A percentile compares a stretch with the other conserved stretches of the same genome.
phyloP scores from a whole-genome alignment of 2,329 filamentous ascomycete genomes.

The Fusarium begoniae region DNA sequence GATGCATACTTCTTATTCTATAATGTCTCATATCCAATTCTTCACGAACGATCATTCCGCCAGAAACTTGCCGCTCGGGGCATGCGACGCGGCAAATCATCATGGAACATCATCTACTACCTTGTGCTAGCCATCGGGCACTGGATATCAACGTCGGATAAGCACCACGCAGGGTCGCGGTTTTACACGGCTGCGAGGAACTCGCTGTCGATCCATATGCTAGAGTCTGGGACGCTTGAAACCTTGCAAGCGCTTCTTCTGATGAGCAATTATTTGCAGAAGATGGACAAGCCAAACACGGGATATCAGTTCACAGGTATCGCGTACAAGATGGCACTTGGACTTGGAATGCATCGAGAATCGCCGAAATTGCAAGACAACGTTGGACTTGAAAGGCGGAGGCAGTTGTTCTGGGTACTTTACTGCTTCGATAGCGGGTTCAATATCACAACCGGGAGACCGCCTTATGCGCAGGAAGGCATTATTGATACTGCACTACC shows the following conservation, averaged over 20 bases:
- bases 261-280: not conserved
- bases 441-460: not conserved
- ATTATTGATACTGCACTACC: not conserved
- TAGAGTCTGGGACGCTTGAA: not conserved
- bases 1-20: not conserved
- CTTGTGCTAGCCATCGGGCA: not conserved
- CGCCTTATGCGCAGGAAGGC: not conserved
- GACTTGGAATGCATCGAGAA: not conserved
- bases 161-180: not conserved
- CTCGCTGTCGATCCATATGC: not conserved
- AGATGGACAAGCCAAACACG: not conserved
- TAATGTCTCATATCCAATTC: not conserved
- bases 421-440: not conserved
- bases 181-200: not conserved
- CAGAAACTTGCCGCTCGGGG: not conserved
- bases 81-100: not conserved
- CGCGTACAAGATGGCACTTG: not conserved
- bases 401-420: not conserved
- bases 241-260: not conserved
- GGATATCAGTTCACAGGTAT: not conserved
- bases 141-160: not conserved
- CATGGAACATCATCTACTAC: not conserved
- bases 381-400: not conserved
- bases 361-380: not conserved
- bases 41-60: not conserved